phyloP scores from a whole-genome alignment of 2,329 filamentous ascomycete species.

The Colletotrichum viniferum region DNA sequence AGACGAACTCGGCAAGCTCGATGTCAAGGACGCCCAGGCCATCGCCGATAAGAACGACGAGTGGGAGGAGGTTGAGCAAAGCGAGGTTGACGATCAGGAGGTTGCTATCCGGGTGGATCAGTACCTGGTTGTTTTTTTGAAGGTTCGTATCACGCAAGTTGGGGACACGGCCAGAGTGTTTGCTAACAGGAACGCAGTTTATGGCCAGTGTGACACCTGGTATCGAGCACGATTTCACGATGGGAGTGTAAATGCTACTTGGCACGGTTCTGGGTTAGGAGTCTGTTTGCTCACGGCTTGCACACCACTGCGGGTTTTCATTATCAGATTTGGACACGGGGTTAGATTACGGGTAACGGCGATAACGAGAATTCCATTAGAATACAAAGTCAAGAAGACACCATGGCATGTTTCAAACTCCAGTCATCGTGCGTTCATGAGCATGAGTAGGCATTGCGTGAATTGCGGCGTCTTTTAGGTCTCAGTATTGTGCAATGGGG shows the following conservation, averaged over 20 bases:
- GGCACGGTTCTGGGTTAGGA: neutral
- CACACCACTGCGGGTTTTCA: neutral
- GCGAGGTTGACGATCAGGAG: constrained; percentile 70
- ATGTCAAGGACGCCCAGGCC: constrained; percentile 57
- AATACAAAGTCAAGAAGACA: constrained; percentile 8
- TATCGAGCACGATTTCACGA: constrained; percentile 97
- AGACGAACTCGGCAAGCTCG: constrained; percentile 75
- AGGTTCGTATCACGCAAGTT: constrained; percentile 59
- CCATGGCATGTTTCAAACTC: neutral
- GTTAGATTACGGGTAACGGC: constrained; percentile 4
- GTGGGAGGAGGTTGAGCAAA: constrained; percentile 69
- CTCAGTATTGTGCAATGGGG: neutral
- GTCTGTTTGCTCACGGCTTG: neutral
- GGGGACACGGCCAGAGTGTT: neutral
- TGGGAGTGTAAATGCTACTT: constrained; percentile 71
- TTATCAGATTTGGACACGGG: neutral
- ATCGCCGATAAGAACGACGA: constrained; percentile 56
- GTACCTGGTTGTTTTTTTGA: constrained; percentile 85
- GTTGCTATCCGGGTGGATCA: constrained; percentile 87
- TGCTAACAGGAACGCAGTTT: constrained; percentile 53
- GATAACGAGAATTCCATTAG: constrained; percentile 5
- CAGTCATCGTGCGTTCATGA: neutral
- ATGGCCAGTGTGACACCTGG: constrained; percentile 92
- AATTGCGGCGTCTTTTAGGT: neutral
- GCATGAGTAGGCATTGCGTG: neutral